Base-by-base conservation (phyloP, 2,329 filamentous ascomycete genomes). In the Furcasterigmium sp. region DNA sequence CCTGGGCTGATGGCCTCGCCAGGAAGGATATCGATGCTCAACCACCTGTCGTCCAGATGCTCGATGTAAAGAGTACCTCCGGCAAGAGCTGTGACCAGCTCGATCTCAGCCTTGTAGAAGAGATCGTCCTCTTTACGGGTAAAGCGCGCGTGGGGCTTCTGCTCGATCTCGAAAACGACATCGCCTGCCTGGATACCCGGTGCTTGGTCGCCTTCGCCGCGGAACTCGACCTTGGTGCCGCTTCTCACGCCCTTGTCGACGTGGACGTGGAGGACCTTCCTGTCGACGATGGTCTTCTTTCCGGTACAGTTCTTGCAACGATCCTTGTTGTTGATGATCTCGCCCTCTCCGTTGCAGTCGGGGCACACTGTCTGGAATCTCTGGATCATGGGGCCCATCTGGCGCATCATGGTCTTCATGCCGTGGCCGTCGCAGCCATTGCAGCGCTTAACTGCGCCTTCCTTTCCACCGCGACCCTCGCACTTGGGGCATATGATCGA, bases 331-430 rank as follows among this genome's bases (percentile, higher is more conserved):
- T 88, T 89, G 66, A 98, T 91, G 53, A 85, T 90, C 74, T 98
- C 93, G 48, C 93, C 91, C 68, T 98, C 93, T 51, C 94, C 94
- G 56, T 93, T 91, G 66, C 93, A 98, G 71, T 98, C 94, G 21
- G 91, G 87, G 79, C 93, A 98, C 57, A 96, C 91, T 23, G 91
- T 97, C 77, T 98, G 93, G 82, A 98, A 98, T 46, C 93, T 88
- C 73, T 98, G 94, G 56, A 98, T 97, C 93, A 98, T 98, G 47
- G 93, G 93, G 41, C 93, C 93, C 91, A 98, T 97, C 72, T 98
- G 93, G 63, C 94, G 87, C 93, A 98, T 96, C 91, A 98, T 97
- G 32, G 88, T 96, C 85, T 97, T 97, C 87, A 96, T 95, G 68
- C 93, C 93, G 51, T 86, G 82, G 53, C 93, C 93, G 58, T 95